Evolutionary conservation across 352 stramenopile genomes (phyloP).

Genomic region (Pythium sp.): DNA sequence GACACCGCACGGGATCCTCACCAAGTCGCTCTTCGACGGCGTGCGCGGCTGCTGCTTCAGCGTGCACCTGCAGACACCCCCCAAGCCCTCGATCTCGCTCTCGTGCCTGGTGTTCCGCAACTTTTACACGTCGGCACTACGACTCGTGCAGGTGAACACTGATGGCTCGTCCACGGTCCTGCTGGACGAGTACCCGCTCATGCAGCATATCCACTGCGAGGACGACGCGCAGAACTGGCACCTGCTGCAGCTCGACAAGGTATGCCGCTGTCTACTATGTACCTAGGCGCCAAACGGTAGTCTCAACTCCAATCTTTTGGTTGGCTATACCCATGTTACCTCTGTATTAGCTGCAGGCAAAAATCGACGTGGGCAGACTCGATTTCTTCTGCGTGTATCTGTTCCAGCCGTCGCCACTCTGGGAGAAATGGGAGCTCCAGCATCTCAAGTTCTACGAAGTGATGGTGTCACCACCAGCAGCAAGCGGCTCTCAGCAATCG

Average conservation of each 20-base stretch:
- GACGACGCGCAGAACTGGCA: constrained; percentile 76
- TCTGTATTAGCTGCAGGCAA: not conserved
- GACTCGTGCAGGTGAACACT: constrained; percentile 45
- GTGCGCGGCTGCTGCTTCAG: constrained; percentile 40
- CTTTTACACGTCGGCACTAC: constrained; percentile 57
- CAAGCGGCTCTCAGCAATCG: not conserved
- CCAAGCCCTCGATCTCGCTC: constrained; percentile 5
- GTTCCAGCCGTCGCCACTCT: constrained; percentile 55
- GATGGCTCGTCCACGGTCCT: constrained; percentile 44
- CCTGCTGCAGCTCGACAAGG: constrained; percentile 48
- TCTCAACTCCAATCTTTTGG: not conserved
- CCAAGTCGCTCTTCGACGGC: constrained; percentile 19
- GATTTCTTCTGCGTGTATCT: constrained; percentile 52
- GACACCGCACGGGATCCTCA: constrained; percentile 10
- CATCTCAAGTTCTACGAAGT: constrained; percentile 43
- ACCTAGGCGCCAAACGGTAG: not conserved
- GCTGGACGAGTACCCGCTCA: constrained; percentile 39
- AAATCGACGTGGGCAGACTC: constrained; percentile 33
- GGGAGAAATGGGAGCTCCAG: constrained; percentile 57
- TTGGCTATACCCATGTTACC: too few species aligned
- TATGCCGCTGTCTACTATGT: constrained; percentile 12
- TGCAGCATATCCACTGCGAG: constrained; percentile 57
- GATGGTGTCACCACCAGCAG: not conserved
- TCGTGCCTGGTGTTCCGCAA: constrained; percentile 60
- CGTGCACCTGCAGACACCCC: constrained; percentile 29